Percentiles rank a stretch among this genome's conserved stretches.
Evolutionary conservation across 139 green algal genomes (phyloP).

Genomic region (Picochlorum sp.): DNA sequence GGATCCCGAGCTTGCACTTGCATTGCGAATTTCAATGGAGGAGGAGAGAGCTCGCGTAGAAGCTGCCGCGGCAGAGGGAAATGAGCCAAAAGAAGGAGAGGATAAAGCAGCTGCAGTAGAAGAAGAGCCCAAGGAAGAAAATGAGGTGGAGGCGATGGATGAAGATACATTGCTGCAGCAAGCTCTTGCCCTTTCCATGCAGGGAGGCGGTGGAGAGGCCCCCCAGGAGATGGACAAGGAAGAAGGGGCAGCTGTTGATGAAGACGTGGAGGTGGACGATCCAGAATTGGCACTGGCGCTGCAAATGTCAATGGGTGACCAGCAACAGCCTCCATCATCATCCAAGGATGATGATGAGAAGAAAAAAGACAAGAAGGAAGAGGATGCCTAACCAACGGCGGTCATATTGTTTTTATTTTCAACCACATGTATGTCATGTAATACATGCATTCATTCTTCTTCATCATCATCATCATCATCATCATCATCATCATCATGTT

Average conservation of each 20-base stretch:
- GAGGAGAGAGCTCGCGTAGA: slow-evolving; percentile 90
- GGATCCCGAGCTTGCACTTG: slow-evolving; percentile 87
- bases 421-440: too few species aligned
- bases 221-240: background rate
- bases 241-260: background rate
- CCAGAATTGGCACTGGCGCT: slow-evolving; percentile 33
- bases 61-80: slow-evolving; percentile 28
- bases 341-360: too few species aligned
- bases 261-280: slow-evolving; percentile 23
- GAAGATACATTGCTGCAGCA: slow-evolving; percentile 75
- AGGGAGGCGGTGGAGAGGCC: background rate
- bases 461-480: too few species aligned
- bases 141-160: slow-evolving; percentile 55
- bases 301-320: slow-evolving; percentile 19
- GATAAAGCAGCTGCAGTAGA: background rate
- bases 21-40: slow-evolving; percentile 87
- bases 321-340: background rate
- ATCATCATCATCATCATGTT: too few species aligned
- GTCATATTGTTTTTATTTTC: background rate
- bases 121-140: slow-evolving; percentile 3
- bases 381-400: background rate
- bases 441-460: too few species aligned
- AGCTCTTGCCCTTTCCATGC: slow-evolving; percentile 91
- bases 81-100: background rate
- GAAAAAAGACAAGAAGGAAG: background rate